Evolutionary conservation across 2,329 filamentous ascomycete species (phyloP), one percentile per base, ranked within the genome.

Genomic region (Microsporum audouinii): DNA sequence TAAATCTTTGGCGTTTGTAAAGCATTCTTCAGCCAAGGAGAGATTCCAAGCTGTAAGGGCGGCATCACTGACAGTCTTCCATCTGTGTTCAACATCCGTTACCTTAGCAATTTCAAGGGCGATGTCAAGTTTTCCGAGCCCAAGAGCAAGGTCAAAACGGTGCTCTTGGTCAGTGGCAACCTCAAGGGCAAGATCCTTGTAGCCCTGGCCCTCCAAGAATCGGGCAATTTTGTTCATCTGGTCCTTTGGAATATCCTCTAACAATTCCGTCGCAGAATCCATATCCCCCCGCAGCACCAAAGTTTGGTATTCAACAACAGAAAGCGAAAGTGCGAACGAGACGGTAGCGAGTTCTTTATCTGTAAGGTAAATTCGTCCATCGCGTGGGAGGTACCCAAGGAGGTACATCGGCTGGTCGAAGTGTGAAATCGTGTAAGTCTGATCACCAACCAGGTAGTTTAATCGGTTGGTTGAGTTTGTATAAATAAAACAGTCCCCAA

Each of bases 401-500:
- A 96, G 83, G 75, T 97, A 99, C 86, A 95, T 91, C 31, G 91
- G 85, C 72, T 91, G 87, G 75, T 99, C 94, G 70, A 96, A 97
- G 77, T 97, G 92, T 10, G 91, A 94, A 66, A 99, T 88, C 2
- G 92, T 96, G 80, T 97, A 96, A 12, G 91, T 95, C 77, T 97
- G 91, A 76, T 97, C 94, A 66, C 94, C 94, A 12, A 99, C 92
- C 27, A 99, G 84, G 78, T 97, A 97, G 80, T 97, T 97, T 63
- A 99, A 81, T 64, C 94, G 88, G 80, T 97, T 96, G 7, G 91
- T 95, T 73, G 83, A 88, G 80, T 95, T 97, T 60, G 94, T 96
- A 82, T 97, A 99, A 73, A 97, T 91, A 81, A 99, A 96, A 79
- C 92, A 96, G 78, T 99, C 94, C 64, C 94, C 94, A 61, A 99